phyloP scores from a whole-genome alignment of 1,284 basidiomycete species.

The Gymnopus androsaceus region DNA sequence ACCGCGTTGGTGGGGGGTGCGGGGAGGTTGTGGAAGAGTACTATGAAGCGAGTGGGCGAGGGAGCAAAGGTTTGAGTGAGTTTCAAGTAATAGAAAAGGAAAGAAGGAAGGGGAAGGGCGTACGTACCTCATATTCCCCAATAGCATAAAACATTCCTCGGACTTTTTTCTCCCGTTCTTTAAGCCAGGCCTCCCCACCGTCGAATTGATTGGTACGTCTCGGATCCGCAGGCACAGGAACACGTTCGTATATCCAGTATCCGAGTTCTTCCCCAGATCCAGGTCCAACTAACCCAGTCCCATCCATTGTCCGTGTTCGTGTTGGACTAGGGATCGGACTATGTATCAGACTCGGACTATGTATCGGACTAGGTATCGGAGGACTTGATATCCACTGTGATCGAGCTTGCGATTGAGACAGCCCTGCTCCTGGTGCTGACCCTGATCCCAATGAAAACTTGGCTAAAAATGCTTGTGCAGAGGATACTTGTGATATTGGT shows the following conservation, averaged over 20 bases:
- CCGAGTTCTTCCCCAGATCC: conserved; percentile 7
- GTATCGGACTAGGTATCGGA: too few species aligned
- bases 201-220: conserved; percentile 33
- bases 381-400: too few species aligned
- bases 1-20: too few species aligned
- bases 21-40: too few species aligned
- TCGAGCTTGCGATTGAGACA: too few species aligned
- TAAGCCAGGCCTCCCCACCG: background rate
- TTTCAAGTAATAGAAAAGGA: background rate
- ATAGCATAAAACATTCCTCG: conserved; percentile 49
- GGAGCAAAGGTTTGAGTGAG: too few species aligned
- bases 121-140: conserved; percentile 62
- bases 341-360: too few species aligned
- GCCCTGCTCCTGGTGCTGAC: too few species aligned
- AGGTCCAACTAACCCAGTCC: background rate
- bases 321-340: too few species aligned
- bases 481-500: background rate
- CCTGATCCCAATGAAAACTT: too few species aligned
- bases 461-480: conserved; percentile 1
- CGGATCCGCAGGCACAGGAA: conserved; percentile 45
- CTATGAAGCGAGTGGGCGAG: background rate
- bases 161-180: conserved; percentile 11
- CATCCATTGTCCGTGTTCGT: too few species aligned
- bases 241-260: conserved; percentile 17
- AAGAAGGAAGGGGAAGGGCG: conserved; percentile 8